Evolutionary conservation across 2,329 filamentous ascomycete genomes (phyloP).

Genomic region (Bipolaris zeicola): DNA sequence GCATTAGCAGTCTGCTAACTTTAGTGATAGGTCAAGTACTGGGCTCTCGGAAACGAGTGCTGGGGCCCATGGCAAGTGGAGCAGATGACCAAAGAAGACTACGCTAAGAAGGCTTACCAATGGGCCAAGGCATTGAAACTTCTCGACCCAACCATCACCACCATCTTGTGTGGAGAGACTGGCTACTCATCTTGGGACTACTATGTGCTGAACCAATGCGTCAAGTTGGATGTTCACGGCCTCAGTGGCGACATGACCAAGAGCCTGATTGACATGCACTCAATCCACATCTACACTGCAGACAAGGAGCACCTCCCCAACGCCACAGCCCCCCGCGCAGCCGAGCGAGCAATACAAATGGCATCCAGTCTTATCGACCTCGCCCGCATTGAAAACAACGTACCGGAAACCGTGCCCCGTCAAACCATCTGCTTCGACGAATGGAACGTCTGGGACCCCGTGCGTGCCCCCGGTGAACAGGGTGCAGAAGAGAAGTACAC

Average conservation of each 20-base stretch:
- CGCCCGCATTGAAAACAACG: constrained; percentile 70
- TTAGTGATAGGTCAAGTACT: constrained; percentile 68
- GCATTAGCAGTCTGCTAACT: not conserved
- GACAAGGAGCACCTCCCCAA: constrained; percentile 52
- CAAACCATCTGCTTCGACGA: constrained; percentile 82
- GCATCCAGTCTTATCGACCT: constrained; percentile 72
- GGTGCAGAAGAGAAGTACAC: constrained; percentile 75
- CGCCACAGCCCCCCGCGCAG: constrained; percentile 65
- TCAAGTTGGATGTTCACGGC: constrained; percentile 58
- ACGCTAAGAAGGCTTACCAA: constrained; percentile 70
- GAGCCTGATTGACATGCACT: constrained; percentile 75
- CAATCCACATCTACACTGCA: constrained; percentile 78
- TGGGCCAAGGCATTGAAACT: constrained; percentile 75
- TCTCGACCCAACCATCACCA: constrained; percentile 69
- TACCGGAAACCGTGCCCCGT: constrained; percentile 63
- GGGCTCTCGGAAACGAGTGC: constrained; percentile 79
- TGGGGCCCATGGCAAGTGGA: constrained; percentile 52
- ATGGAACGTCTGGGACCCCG: constrained; percentile 83
- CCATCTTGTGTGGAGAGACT: constrained; percentile 77
- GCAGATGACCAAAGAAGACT: constrained; percentile 71
- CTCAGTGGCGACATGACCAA: constrained; percentile 56
- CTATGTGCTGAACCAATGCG: constrained; percentile 72
- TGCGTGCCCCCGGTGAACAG: constrained; percentile 70
- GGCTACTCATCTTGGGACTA: constrained; percentile 74
- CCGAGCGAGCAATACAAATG: constrained; percentile 76